These are phyloP conservation scores for Sungouiella thailandica DNA, from an alignment of 805 yeast species.

Conservation along the genomic window DNA sequence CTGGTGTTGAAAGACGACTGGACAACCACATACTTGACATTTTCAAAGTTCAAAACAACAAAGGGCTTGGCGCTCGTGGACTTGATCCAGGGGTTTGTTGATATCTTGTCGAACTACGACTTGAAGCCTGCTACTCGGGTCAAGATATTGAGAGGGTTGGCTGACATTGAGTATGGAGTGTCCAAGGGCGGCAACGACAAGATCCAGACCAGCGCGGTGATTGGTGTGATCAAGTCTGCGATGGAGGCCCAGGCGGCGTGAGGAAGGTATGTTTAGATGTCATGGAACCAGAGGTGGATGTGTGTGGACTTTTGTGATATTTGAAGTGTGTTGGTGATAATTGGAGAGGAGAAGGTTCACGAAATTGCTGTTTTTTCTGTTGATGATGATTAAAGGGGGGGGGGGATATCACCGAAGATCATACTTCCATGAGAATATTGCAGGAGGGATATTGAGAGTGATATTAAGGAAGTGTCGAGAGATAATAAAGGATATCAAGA, in stretches of 20 bases:
- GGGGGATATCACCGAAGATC: too few species aligned
- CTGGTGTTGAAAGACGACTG: slow-evolving; percentile 84
- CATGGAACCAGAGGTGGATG: too few species aligned
- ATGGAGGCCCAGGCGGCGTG: slow-evolving; percentile 38
- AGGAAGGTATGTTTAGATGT: too few species aligned
- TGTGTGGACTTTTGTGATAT: too few species aligned
- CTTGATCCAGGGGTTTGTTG: slow-evolving; percentile 69
- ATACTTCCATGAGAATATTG: too few species aligned
- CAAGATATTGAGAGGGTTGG: slow-evolving; percentile 60
- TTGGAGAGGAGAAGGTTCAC: too few species aligned
- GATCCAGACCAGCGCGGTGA: slow-evolving; percentile 83
- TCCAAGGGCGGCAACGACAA: slow-evolving; percentile 90
- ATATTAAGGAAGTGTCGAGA: too few species aligned
- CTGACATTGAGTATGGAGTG: slow-evolving; percentile 88
- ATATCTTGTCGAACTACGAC: slow-evolving; percentile 63
- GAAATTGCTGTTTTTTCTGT: too few species aligned
- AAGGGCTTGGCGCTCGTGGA: slow-evolving; percentile 92
- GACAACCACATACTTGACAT: slow-evolving; percentile 66
- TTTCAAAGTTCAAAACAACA: slow-evolving; percentile 56
- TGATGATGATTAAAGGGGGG: too few species aligned
- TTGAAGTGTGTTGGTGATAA: too few species aligned
- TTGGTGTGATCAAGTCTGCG: slow-evolving; percentile 76
- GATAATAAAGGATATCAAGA: too few species aligned
- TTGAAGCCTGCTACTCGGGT: slow-evolving; percentile 59
- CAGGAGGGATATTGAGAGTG: too few species aligned